Evolutionary conservation across 257 asterid species (phyloP).

Genomic region (Nicotiana sylvestris): DNA sequence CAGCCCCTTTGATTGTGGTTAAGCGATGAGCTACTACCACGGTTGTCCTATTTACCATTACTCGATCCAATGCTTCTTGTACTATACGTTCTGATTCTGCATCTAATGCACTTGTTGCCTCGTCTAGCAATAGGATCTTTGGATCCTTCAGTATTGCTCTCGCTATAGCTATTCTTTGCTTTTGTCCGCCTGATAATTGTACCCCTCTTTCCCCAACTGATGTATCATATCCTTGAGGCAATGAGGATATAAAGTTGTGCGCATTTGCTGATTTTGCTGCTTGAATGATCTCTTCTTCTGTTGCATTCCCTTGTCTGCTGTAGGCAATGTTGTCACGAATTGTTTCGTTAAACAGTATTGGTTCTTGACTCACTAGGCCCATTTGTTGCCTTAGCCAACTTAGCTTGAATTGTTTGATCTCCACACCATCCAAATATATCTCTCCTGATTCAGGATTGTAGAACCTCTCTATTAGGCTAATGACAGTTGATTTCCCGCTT

Average conservation of each 20-base stretch:
- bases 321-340: slow-evolving; percentile 67
- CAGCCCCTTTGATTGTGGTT: slow-evolving; percentile 60
- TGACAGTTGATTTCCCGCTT: slow-evolving; percentile 73
- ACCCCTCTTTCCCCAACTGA: slow-evolving; percentile 67
- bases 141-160: slow-evolving; percentile 67
- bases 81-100: slow-evolving; percentile 66
- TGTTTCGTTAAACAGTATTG: slow-evolving; percentile 71
- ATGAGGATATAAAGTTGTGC: slow-evolving; percentile 57
- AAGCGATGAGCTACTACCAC: slow-evolving; percentile 71
- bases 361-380: slow-evolving; percentile 86
- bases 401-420: slow-evolving; percentile 39
- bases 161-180: slow-evolving; percentile 68
- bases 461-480: slow-evolving; percentile 63
- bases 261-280: slow-evolving; percentile 71
- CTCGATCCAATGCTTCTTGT: slow-evolving; percentile 62
- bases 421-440: slow-evolving; percentile 44
- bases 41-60: slow-evolving; percentile 69
- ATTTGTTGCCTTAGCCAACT: slow-evolving; percentile 77
- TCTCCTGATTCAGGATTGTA: slow-evolving; percentile 60
- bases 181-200: slow-evolving; percentile 74
- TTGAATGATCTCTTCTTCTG: slow-evolving; percentile 58
- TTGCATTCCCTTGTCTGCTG: slow-evolving; percentile 45
- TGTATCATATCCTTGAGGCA: slow-evolving; percentile 70
- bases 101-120: slow-evolving; percentile 78
- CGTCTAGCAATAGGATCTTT: slow-evolving; percentile 57